Evolutionary conservation across 306 rosid species (phyloP).

Genomic region (Benincasa hispida): DNA sequence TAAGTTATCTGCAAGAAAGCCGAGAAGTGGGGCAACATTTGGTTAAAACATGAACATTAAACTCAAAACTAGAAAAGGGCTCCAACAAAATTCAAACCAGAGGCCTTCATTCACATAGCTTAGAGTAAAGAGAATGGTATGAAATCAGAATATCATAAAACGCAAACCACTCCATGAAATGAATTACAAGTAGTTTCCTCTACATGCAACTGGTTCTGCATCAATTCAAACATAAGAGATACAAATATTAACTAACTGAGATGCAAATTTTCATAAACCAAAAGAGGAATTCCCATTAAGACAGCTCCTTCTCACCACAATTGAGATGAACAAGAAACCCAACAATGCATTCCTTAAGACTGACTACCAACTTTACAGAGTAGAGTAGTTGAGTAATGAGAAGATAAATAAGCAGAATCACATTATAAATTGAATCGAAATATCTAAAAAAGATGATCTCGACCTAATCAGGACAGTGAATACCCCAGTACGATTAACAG

Average conservation of each 20-base stretch:
- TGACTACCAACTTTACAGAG: not conserved
- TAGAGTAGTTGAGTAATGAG: not conserved
- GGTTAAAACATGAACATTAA: not conserved
- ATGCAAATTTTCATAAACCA: not conserved
- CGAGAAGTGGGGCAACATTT: constrained; percentile 8
- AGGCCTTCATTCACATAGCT: not conserved
- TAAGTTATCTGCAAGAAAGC: constrained; percentile 39
- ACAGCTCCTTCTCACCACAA: not conserved
- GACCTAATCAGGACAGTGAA: not conserved
- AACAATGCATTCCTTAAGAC: not conserved
- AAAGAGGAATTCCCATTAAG: not conserved
- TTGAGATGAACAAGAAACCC: not conserved
- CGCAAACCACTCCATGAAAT: not conserved
- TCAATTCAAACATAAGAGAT: too few relatives aligned
- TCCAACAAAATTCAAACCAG: not conserved
- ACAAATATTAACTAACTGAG: too few relatives aligned
- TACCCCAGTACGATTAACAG: not conserved
- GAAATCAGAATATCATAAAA: not conserved
- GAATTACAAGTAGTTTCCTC: not conserved
- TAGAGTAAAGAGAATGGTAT: not conserved
- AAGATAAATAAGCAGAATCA: not conserved
- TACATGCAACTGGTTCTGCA: not conserved
- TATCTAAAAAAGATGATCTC: not conserved
- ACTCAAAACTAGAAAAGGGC: not conserved
- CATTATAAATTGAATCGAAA: not conserved